Evolutionary conservation across 176 grass and related monocot genomes (phyloP), one percentile per base, ranked within the genome.

Genomic region (Triticum urartu): DNA sequence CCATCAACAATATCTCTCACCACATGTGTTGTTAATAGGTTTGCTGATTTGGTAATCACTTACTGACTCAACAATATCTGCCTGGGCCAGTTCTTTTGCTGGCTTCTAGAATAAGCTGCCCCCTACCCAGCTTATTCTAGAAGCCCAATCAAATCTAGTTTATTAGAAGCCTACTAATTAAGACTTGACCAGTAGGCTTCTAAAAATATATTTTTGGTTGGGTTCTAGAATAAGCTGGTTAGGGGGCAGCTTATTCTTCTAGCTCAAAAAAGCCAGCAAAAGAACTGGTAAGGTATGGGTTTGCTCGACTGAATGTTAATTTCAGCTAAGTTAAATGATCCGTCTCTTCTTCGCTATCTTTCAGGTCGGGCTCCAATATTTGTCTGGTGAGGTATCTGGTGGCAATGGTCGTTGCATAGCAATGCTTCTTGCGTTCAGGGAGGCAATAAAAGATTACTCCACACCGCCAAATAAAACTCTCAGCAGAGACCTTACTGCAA

Each of bases 391-490:
- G 78, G 90, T 98, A 78, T 92, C 87, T 76, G 95, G 95, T 85
- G 89, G 93, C 54, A 98, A 98, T 95, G 93, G 82, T 62, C 93
- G 95, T 80, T 98, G 95, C 54, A 92, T 98, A 71, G 91, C 93
- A 79, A 98, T 98, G 93, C 95, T 98, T 86, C 86, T 95, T 82
- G 89, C 95, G 88, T 98, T 98, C 81, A 86, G 75, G 83, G 91
- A 93, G 79, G 87, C 91, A 71, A 93, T 98, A 84, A 87, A 90
- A 83, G 95, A 98, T 85, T 98, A 98, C 81, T 83, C 82, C 40
- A 93, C 91, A 58, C 95, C 95, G 24, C 93, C 89, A 58, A 86
- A 92, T 48, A 98, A 98, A 89, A 86, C 91, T 75, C 89, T 98
- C 64, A 92, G 68, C 45, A 94, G 93, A 84, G 92, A 98, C 80